These are phyloP conservation scores for Crithidia mellificae DNA, from an alignment of 208 protist species.

Conservation along the genomic window DNA sequence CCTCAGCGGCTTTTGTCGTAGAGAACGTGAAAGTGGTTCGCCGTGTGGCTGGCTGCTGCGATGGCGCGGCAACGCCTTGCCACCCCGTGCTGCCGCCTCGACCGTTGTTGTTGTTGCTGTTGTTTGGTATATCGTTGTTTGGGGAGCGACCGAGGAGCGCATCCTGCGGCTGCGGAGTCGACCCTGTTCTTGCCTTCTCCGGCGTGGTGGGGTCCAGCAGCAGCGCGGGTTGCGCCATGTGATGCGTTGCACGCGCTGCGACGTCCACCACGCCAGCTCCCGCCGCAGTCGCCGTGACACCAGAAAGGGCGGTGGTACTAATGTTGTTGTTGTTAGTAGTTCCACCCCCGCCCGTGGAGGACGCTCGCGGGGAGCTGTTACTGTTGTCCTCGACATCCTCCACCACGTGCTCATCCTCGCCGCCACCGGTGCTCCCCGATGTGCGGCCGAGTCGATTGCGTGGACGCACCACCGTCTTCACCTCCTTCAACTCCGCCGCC, in stretches of 20 bases:
- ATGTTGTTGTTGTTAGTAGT: neutral
- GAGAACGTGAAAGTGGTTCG: conserved; percentile 47
- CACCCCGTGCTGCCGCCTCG: too few relatives aligned
- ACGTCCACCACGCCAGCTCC: neutral
- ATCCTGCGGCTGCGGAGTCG: conserved; percentile 17
- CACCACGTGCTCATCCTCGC: conserved; percentile 21
- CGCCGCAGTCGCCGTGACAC: neutral
- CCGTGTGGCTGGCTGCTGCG: conserved; percentile 8
- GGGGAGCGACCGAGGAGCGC: neutral
- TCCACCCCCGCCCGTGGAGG: neutral
- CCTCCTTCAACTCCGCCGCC: conserved; percentile 51
- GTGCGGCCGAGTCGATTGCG: conserved; percentile 48
- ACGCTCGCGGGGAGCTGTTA: conserved; percentile 7
- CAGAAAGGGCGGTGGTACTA: neutral
- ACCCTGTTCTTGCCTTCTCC: conserved; percentile 37
- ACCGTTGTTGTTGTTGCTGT: too few relatives aligned
- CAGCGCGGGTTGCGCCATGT: conserved; percentile 18
- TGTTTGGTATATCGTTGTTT: neutral
- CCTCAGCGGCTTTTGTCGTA: neutral
- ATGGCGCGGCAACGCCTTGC: neutral
- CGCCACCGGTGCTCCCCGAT: conserved; percentile 12
- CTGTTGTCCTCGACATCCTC: conserved; percentile 20
- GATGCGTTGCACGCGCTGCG: conserved; percentile 8
- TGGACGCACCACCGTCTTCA: conserved; percentile 46
- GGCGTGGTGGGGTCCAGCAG: conserved; percentile 35